Evolutionary conservation across 2,329 filamentous ascomycete species (phyloP).

Genomic region (Tympanopsis confertula): DNA sequence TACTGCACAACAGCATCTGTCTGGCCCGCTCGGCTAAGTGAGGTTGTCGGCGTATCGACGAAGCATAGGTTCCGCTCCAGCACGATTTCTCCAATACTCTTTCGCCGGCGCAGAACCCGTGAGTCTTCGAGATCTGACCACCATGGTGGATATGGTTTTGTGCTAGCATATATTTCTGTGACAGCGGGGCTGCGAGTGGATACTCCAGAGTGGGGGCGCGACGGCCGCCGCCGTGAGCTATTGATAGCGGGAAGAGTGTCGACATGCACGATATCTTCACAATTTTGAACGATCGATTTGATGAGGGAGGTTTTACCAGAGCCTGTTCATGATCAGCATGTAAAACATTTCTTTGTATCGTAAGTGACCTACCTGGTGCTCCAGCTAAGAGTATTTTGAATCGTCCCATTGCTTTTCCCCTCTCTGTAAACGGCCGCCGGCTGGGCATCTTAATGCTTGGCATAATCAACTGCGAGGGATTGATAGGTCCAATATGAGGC

Average conservation of each 20-base stretch:
- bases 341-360: constrained; percentile 2
- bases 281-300: constrained; percentile 73
- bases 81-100: constrained; percentile 64
- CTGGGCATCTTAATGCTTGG: constrained; percentile 86
- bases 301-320: constrained; percentile 84
- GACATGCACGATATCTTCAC: constrained; percentile 87
- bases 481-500: constrained; percentile 31
- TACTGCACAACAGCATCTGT: constrained; percentile 57
- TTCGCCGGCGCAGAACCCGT: constrained; percentile 45
- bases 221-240: constrained; percentile 8
- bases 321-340: constrained; percentile 31
- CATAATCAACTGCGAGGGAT: constrained; percentile 82
- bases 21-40: constrained; percentile 33
- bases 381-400: constrained; percentile 84
- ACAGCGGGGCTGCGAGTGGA: constrained; percentile 26
- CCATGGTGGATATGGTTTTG: constrained; percentile 78
- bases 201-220: constrained; percentile 5
- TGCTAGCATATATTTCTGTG: constrained; percentile 66
- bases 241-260: constrained; percentile 44
- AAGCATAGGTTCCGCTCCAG: constrained; percentile 90
- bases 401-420: constrained; percentile 71
- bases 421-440: constrained; percentile 78
- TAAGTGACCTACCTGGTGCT: constrained; percentile 44
- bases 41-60: constrained; percentile 64
- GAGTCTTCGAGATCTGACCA: constrained; percentile 70